Conservation (phyloP, 257 asterid species). For the Lycium ferocissimum region DNA sequence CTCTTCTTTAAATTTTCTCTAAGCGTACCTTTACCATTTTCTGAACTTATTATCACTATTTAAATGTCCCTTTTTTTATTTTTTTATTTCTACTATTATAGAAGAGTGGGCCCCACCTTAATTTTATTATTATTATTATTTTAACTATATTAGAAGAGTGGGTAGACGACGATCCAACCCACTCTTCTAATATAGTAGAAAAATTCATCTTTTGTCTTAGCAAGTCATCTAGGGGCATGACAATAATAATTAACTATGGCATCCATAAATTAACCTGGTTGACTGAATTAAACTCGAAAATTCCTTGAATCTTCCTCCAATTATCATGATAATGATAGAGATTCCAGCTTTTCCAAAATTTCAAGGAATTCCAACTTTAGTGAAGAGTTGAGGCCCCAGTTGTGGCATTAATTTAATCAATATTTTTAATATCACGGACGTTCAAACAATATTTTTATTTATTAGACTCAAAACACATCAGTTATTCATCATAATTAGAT, state of each 20-base stretch:
- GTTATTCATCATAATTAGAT: neutral
- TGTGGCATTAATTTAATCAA: neutral
- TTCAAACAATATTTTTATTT: neutral
- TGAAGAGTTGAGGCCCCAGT: neutral
- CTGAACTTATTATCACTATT: too few species aligned
- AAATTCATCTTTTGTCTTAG: neutral
- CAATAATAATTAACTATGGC: neutral
- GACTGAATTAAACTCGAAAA: neutral
- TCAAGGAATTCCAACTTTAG: neutral
- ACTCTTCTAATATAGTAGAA: too few species aligned
- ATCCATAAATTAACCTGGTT: neutral
- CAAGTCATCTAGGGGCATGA: neutral
- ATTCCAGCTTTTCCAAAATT: neutral
- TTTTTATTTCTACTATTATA: too few species aligned
- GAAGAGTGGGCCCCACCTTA: too few species aligned
- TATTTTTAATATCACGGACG: neutral
- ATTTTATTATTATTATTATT: too few species aligned
- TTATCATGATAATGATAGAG: neutral
- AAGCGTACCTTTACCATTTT: too few species aligned
- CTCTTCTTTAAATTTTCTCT: too few species aligned
- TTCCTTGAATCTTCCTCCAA: constrained; percentile 7
- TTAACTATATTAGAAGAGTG: too few species aligned
- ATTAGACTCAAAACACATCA: neutral
- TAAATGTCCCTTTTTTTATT: too few species aligned
- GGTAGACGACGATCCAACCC: too few species aligned